Evolutionary conservation across 2,329 filamentous ascomycete genomes (phyloP).

Genomic region (Scedosporium dehoogii): DNA sequence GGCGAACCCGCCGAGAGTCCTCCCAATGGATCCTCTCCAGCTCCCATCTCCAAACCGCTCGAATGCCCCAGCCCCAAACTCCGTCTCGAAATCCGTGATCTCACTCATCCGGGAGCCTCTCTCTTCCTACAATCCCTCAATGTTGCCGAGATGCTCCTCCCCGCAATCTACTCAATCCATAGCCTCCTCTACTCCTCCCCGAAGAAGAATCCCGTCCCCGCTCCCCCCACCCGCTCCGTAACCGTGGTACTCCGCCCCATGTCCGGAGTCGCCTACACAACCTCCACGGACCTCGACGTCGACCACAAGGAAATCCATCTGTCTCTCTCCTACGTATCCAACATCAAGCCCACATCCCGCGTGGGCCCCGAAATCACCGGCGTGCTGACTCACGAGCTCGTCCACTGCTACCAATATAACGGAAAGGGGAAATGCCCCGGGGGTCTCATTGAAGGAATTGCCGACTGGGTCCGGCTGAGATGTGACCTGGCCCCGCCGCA

Average conservation of each 20-base stretch:
- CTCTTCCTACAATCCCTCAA: slow-evolving; percentile 61
- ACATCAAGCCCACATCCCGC: slow-evolving; percentile 30
- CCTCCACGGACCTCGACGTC: slow-evolving; percentile 63
- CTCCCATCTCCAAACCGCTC: not conserved
- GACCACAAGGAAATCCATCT: slow-evolving; percentile 94
- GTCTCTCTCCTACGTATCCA: slow-evolving; percentile 62
- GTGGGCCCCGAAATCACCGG: slow-evolving; percentile 60
- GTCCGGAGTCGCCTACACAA: slow-evolving; percentile 83
- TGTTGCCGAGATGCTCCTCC: slow-evolving; percentile 49
- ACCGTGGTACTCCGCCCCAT: slow-evolving; percentile 74
- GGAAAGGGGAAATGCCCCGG: slow-evolving; percentile 51
- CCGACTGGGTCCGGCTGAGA: slow-evolving; percentile 81
- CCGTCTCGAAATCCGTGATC: slow-evolving; percentile 48
- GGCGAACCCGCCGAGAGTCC: not conserved
- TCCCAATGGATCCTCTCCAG: not conserved
- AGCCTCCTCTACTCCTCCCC: slow-evolving; percentile 57
- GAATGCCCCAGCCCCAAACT: slow-evolving; percentile 19
- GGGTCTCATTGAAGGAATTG: slow-evolving; percentile 82
- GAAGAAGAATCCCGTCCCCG: slow-evolving; percentile 26
- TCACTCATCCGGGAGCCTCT: slow-evolving; percentile 47
- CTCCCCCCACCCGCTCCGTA: slow-evolving; percentile 67
- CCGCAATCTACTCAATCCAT: slow-evolving; percentile 59
- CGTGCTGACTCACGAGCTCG: slow-evolving; percentile 83
- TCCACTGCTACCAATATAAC: slow-evolving; percentile 88
- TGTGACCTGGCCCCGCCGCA: slow-evolving; percentile 68